phyloP scores from a whole-genome alignment of 352 stramenopile genomes.

The Pythium aristosporum region DNA sequence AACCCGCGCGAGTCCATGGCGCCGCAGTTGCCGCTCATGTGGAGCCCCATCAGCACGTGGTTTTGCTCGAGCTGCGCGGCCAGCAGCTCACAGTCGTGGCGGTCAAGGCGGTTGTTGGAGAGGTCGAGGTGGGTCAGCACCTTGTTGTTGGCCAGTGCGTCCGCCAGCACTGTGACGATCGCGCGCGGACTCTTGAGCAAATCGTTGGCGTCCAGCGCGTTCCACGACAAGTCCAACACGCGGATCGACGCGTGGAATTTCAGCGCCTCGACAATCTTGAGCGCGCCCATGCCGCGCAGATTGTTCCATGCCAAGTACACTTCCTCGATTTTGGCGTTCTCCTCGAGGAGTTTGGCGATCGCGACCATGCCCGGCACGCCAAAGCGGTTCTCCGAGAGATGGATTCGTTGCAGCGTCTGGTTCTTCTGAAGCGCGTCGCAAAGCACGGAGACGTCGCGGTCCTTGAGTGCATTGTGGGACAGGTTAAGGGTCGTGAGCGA shows the following conservation, averaged over 20 bases:
- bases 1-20: slow-evolving; percentile 67
- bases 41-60: slow-evolving; percentile 68
- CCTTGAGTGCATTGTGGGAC: slow-evolving; percentile 60
- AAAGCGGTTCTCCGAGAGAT: slow-evolving; percentile 79
- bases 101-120: slow-evolving; percentile 69
- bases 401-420: slow-evolving; percentile 56
- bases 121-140: slow-evolving; percentile 66
- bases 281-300: slow-evolving; percentile 57
- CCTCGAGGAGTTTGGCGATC: slow-evolving; percentile 69
- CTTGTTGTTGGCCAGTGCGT: slow-evolving; percentile 78
- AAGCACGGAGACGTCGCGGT: slow-evolving; percentile 62
- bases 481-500: slow-evolving; percentile 63
- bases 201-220: slow-evolving; percentile 60
- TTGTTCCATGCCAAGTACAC: slow-evolving; percentile 80
- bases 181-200: slow-evolving; percentile 36
- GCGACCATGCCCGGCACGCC: slow-evolving; percentile 53
- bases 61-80: slow-evolving; percentile 66
- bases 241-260: slow-evolving; percentile 73
- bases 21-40: slow-evolving; percentile 78
- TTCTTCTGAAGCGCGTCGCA: slow-evolving; percentile 75
- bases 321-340: slow-evolving; percentile 76
- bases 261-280: slow-evolving; percentile 72
- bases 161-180: slow-evolving; percentile 52
- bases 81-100: slow-evolving; percentile 57
- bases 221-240: slow-evolving; percentile 77